Percentiles rank a stretch among this genome's conserved stretches.
Conservation (phyloP, 257 asterid genomes). For the Gentiana straminea region DNA sequence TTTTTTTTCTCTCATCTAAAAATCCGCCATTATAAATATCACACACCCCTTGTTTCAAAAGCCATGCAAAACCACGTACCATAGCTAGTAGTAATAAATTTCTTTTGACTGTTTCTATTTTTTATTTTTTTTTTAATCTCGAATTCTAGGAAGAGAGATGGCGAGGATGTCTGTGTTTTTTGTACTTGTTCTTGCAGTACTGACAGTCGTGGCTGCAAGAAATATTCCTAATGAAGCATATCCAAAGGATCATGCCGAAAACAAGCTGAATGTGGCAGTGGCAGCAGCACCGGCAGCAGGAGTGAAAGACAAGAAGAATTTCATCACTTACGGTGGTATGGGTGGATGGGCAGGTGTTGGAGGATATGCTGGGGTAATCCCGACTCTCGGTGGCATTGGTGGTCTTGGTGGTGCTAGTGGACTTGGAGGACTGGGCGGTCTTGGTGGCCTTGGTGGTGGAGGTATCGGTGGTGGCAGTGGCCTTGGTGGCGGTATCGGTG, state of each 20-base stretch:
- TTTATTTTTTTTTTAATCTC: neutral
- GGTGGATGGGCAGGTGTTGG: conserved; percentile 53
- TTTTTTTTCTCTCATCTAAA: conserved; percentile 15
- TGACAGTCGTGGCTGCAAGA: conserved; percentile 39
- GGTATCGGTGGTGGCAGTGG: conserved; percentile 41
- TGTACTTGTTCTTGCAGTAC: conserved; percentile 21
- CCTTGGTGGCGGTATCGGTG: conserved; percentile 29
- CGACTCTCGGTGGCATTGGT: conserved; percentile 26
- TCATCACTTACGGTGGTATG: conserved; percentile 41
- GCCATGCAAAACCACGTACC: conserved; percentile 3
- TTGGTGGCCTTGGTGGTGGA: conserved; percentile 18
- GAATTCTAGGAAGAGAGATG: conserved; percentile 15
- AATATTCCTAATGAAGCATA: conserved; percentile 27
- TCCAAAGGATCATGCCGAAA: conserved; percentile 10
- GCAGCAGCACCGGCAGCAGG: conserved; percentile 23
- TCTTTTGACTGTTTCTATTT: neutral
- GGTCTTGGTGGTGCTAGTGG: conserved; percentile 12
- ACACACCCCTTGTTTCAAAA: neutral
- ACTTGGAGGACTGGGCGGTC: conserved; percentile 15
- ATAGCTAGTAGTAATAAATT: too few species aligned
- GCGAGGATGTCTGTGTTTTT: conserved; percentile 26
- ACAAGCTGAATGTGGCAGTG: conserved; percentile 8
- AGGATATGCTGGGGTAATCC: conserved; percentile 43
- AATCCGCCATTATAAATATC: conserved; percentile 29
- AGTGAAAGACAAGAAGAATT: conserved; percentile 44